Base-by-base conservation (phyloP, 345 rosid genomes). In the Hirschfeldia incana region DNA sequence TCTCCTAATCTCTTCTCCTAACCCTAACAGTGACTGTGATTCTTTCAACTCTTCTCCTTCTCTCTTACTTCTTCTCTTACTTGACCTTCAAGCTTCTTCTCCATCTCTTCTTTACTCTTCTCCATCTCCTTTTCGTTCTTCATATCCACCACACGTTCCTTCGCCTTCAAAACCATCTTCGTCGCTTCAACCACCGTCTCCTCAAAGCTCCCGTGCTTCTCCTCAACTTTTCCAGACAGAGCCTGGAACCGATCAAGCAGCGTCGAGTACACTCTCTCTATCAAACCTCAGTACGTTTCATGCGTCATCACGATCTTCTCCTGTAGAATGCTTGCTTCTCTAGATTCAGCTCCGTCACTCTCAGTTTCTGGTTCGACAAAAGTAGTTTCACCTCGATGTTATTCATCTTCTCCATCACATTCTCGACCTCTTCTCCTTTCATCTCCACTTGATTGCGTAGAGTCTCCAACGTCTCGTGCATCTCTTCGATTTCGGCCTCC, bases 361-460 rank as follows among this genome's bases (percentile, higher is more conserved):
- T 90, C 44, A 90, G 93, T 82, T 95, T 93, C 89, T 95, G 98
- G 87, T 89, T 95, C 10, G 98, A 93, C 71, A 95, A 75, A 32
- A 97, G 90, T 64, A 93, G 97, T 82, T 87, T 88, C 6, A 95
- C 92, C 84, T 93, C 98, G 6, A 91, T 85, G n/a, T 72, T 76
- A 33, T 83, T 84, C 62, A 83, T 87, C 5, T 90, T 89, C 33
- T 91, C 94, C 6, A 84, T 70, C 75, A 83, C 28, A 30, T 87
- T 72, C 82, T 67, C 79, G 0, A 89, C 75, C 73, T 95, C 99
- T n/a, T 95, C 98, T 81, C 80, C 94, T 86, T 89, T 93, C 57
- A 86, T 69, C 58, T 93, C 98, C 28, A 91, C 78, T 30, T 93
- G 91, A 75, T 87, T 86, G 69, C 75, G 88, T 71, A 91, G 81